Evolutionary conservation across 2,329 filamentous ascomycete genomes (phyloP).

Genomic region (Calonectria multiphialidica): DNA sequence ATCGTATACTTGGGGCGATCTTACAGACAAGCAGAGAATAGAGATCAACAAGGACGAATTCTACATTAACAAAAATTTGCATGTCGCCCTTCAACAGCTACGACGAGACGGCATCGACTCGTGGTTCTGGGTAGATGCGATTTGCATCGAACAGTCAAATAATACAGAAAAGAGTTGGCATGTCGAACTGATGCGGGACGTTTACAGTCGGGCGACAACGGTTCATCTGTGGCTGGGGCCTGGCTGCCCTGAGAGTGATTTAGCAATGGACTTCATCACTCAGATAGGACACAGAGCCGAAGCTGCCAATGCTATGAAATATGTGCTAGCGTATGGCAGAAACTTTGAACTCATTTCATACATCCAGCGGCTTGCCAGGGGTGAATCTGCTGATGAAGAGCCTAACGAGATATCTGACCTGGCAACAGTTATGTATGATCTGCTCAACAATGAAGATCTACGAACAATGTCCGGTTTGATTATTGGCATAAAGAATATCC

Average conservation of each 20-base stretch:
- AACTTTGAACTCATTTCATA: too few relatives aligned
- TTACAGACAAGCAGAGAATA: not conserved
- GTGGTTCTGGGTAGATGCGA: slow-evolving; percentile 39
- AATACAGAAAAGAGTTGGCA: slow-evolving; percentile 30
- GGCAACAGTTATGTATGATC: not conserved
- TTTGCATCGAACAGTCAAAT: slow-evolving; percentile 37
- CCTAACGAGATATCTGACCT: not conserved
- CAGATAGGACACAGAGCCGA: slow-evolving; percentile 11
- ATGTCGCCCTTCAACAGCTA: slow-evolving; percentile 26
- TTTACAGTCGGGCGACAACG: slow-evolving; percentile 23
- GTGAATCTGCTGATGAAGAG: too few relatives aligned
- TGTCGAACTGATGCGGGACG: slow-evolving; percentile 32
- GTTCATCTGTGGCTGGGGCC: slow-evolving; percentile 36
- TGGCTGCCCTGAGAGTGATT: not conserved
- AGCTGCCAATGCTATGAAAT: not conserved
- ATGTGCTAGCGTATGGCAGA: not conserved
- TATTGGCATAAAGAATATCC: not conserved
- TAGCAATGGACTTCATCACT: slow-evolving; percentile 14
- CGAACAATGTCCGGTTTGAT: not conserved
- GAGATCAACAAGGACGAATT: slow-evolving; percentile 8
- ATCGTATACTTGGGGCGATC: slow-evolving; percentile 38
- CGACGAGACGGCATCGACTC: not conserved
- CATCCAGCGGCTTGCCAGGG: too few relatives aligned
- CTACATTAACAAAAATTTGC: slow-evolving; percentile 19
- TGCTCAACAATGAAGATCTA: not conserved